Base-by-base conservation (phyloP, 2,329 filamentous ascomycete species). In the Talaromyces pinophilus region DNA sequence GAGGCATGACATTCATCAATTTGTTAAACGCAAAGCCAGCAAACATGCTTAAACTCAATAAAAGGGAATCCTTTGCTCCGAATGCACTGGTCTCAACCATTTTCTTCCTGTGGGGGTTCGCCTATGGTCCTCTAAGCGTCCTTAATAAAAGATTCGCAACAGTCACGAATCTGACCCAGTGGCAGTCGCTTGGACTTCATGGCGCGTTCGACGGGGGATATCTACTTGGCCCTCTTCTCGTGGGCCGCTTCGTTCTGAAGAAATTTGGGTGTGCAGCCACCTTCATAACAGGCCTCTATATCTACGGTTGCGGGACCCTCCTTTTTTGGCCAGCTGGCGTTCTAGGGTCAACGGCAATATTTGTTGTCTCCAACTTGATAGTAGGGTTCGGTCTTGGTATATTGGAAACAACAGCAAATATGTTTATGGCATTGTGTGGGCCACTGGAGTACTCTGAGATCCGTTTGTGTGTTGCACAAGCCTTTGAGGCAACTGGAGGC, bases 401-500 rank as follows among this genome's bases (percentile, higher is more conserved):
- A 19, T 52, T 65, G 44, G 54, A 65, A 35, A 28, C 48, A 17
- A 52, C 63, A 11, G 54, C 63, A 8, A 60, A 52, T 42, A 28
- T 59, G 19, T 65, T 65, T 38, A 44, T 60, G 1, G 17, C 55
- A 17, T 40, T 65, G 19, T 65, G 63, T 59, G 63, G 63, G 5
- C 63, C 63, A 5, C 44, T 59, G 5, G 63, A 65, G 35, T 52
- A 65, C 35, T 30, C 55, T 40, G 63, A 65, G 30, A 52, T 35
- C 5, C 54, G 63, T 19, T 25, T 65, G 13, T 35, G 97, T 97
- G 79, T 50, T 15, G 22, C 52, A 5, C 52, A 64, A 38, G 62
- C 80, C 10, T 81, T 89, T 19, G 86, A 89, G 71, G 87, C 86
- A 0, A 78, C 87, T 44, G 87, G 87, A 8, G 86, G 81, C 38